Conservation (phyloP, 2,329 filamentous ascomycete genomes). For the Fusarium pseudoanthophilum region DNA sequence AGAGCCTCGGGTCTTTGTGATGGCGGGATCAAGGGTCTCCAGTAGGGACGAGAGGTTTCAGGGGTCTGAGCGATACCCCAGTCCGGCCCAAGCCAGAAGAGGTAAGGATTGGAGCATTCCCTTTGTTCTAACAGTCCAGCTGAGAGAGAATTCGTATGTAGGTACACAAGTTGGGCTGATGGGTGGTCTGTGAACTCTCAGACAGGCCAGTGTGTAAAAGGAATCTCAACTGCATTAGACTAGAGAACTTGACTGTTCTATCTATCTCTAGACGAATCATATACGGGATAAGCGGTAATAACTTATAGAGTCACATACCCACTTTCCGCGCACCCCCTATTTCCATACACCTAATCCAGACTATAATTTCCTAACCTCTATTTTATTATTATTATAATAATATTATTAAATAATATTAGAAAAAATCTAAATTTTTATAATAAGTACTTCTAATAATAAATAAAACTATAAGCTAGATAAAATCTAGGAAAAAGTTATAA, state of each 20-base stretch:
- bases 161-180: constrained; percentile 6
- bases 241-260: neutral
- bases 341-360: too few species aligned
- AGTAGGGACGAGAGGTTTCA: constrained; percentile 14
- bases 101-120: constrained; percentile 7
- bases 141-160: constrained; percentile 10
- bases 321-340: too few species aligned
- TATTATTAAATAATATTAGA: too few species aligned
- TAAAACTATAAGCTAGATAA: too few species aligned
- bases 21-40: constrained; percentile 24
- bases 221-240: neutral
- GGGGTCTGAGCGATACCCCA: constrained; percentile 20
- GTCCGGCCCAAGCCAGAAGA: constrained; percentile 13
- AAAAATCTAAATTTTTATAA: too few species aligned
- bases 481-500: too few species aligned
- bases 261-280: neutral
- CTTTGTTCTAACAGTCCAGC: constrained; percentile 14
- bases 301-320: too few species aligned
- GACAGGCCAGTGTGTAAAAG: neutral
- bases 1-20: neutral
- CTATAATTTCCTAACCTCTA: too few species aligned
- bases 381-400: too few species aligned
- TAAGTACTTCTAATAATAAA: too few species aligned
- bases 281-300: neutral
- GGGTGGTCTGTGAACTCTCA: neutral